Evolutionary conservation across 148 eudicot species (phyloP).

Genomic region (Amaranthus cruentus): DNA sequence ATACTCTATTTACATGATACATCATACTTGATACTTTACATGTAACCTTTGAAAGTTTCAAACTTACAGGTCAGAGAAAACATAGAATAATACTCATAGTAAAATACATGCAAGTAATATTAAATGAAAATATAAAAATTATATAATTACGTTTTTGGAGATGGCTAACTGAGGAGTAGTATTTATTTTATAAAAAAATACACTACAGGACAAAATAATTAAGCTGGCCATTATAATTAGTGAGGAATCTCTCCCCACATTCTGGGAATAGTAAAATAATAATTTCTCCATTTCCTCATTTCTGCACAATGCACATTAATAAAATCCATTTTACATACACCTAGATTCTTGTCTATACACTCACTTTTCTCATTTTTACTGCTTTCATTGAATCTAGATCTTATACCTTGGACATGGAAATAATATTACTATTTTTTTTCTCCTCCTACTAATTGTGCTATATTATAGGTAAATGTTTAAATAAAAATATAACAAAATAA

Average conservation of each 20-base stretch:
- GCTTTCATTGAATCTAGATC: slow-evolving; percentile 28
- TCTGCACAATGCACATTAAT: slow-evolving; percentile 12
- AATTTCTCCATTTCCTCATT: slow-evolving; percentile 9
- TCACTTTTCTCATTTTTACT: slow-evolving; percentile 14
- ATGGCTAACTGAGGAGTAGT: slow-evolving; percentile 12
- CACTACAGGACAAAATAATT: slow-evolving; percentile 19
- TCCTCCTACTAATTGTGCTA: slow-evolving; percentile 2
- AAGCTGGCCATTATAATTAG: slow-evolving; percentile 2
- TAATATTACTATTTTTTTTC: slow-evolving; percentile 10
- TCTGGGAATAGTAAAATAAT: slow-evolving; percentile 22
- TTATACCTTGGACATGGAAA: slow-evolving; percentile 19
- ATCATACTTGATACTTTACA: background rate
- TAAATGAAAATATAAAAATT: slow-evolving; percentile 9
- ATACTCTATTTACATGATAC: background rate
- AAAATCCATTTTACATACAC: slow-evolving; percentile 17
- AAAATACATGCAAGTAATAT: background rate
- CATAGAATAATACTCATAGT: background rate
- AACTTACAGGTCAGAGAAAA: slow-evolving; percentile 6
- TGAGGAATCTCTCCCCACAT: slow-evolving; percentile 24
- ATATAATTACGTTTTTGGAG: slow-evolving; percentile 13
- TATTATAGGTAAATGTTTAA: background rate
- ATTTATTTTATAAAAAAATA: slow-evolving; percentile 3
- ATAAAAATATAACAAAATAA: background rate
- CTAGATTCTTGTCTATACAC: slow-evolving; percentile 27
- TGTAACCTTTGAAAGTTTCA: background rate